Evolutionary conservation across 2,329 filamentous ascomycete genomes (phyloP).

Genomic region (Xylaria sp.): DNA sequence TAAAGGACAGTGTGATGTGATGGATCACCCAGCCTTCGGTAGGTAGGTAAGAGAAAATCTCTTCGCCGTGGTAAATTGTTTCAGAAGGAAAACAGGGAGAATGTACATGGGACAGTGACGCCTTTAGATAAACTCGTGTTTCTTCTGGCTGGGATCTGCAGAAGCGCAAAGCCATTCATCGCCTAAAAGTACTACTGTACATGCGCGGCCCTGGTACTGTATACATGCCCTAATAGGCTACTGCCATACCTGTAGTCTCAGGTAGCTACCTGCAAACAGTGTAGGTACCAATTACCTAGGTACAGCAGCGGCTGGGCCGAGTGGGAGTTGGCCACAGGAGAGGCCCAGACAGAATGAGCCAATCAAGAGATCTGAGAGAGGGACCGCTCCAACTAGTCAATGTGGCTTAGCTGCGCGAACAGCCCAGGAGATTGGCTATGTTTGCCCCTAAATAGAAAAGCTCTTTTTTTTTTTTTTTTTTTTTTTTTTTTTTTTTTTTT

Average conservation of each 20-base stretch:
- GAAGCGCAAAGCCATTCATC: slow-evolving; percentile 30
- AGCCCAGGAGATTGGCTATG: slow-evolving; percentile 2
- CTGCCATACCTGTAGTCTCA: not conserved
- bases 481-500: too few relatives aligned
- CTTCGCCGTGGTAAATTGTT: slow-evolving; percentile 43
- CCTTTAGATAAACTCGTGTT: slow-evolving; percentile 45
- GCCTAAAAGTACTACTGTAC: slow-evolving; percentile 29
- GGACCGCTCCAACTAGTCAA: slow-evolving; percentile 8
- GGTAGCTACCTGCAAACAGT: not conserved
- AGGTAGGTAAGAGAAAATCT: slow-evolving; percentile 41
- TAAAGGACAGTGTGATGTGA: slow-evolving; percentile 37
- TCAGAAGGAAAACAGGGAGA: slow-evolving; percentile 41
- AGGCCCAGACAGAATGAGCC: not conserved
- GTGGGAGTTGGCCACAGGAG: not conserved
- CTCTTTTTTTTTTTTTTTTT: too few relatives aligned
- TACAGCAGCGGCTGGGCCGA: not conserved
- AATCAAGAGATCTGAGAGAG: slow-evolving; percentile 17
- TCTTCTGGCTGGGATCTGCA: slow-evolving; percentile 42
- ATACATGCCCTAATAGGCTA: not conserved
- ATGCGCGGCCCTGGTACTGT: not conserved
- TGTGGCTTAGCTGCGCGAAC: slow-evolving; percentile 34
- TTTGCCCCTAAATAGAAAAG: too few relatives aligned
- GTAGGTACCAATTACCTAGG: not conserved
- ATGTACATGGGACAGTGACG: slow-evolving; percentile 41
- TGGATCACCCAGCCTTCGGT: slow-evolving; percentile 43